These are phyloP conservation scores for Chalaropsis ovoidea DNA, from an alignment of 2,329 filamentous ascomycete genomes.

Conservation along the genomic window DNA sequence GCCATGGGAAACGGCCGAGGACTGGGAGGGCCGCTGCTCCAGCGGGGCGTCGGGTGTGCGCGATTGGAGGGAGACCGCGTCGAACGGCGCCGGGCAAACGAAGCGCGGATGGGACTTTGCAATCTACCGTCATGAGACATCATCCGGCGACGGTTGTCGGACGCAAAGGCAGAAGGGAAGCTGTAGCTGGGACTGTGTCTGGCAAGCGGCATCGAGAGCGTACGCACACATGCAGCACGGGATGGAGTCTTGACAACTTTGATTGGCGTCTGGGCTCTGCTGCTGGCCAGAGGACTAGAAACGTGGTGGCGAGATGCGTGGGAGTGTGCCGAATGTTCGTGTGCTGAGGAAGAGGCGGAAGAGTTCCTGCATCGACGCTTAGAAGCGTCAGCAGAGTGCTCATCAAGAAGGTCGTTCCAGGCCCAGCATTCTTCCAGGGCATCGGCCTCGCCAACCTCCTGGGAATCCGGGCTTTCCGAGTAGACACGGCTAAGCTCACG, in stretches of 20 bases:
- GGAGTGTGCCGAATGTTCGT: not conserved
- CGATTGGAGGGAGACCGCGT: constrained; percentile 47
- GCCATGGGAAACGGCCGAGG: constrained; percentile 33
- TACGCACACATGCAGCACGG: constrained; percentile 41
- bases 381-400: constrained; percentile 30
- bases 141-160: constrained; percentile 19
- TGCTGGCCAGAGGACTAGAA: constrained; percentile 31
- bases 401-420: constrained; percentile 56
- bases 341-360: not conserved
- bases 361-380: not conserved
- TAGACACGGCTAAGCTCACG: constrained; percentile 51
- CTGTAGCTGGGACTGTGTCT: constrained; percentile 38
- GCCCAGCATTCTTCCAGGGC: constrained; percentile 57
- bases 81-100: constrained; percentile 33
- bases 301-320: constrained; percentile 34
- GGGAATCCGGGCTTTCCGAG: constrained; percentile 36
- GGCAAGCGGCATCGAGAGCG: constrained; percentile 42
- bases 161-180: constrained; percentile 31
- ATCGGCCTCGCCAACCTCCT: constrained; percentile 50
- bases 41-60: constrained; percentile 45
- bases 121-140: constrained; percentile 12
- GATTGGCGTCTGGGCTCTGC: constrained; percentile 37
- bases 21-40: constrained; percentile 42
- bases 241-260: constrained; percentile 37
- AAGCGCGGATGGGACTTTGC: constrained; percentile 9